Evolutionary conservation across 1,284 basidiomycete species (phyloP), one percentile per base, ranked within the genome.

Genomic region (Cryptococcus floricola): DNA sequence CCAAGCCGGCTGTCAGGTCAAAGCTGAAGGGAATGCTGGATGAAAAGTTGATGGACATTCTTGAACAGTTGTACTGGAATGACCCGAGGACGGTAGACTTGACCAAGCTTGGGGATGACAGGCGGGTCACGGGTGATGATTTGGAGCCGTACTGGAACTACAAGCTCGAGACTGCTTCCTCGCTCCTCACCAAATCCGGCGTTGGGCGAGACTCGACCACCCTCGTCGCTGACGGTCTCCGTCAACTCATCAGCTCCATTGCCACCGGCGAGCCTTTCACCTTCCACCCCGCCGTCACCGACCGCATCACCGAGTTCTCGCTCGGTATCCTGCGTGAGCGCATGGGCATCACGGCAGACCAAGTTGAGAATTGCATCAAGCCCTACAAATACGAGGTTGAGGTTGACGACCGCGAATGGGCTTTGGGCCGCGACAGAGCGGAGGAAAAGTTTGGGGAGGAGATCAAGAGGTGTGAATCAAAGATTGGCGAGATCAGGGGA

Each of bases 311-410:
- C 53, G 84, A 93, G 66, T 96, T 97, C 74, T 89, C 90, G 14
- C 92, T 96, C 74, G 85, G 83, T 68, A 95, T 99, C 67, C 79
- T 99, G 55, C 83, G 93, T 48, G 93, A 97, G 68, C 84, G 95
- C 3, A 88, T 97, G 59, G 88, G 89, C 9, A 78, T 97, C 53
- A 93, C 96, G 4, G 88, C 91, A 1, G 96, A 99, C 73, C 95
- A 98, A 78, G 96, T 99, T 8, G 96, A 99, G 81, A 99, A 98
- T 78, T 96, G 91, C 77, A 96, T 99, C 81, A 99, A 98, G 79
- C 96, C 96, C 34, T 98, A 87, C 84, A 98, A 98, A 81, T 97
- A 97, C 74, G 93, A 97, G 69, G 87, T 95, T 27, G 81, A 82
- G 61, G 75, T 83, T 5, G 91, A 96, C 62, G 82, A 83, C 12